Evolutionary conservation across 371 early-diverging fungal genomes (phyloP).

Genomic region (Homolaphlyctis polyrhiza): DNA sequence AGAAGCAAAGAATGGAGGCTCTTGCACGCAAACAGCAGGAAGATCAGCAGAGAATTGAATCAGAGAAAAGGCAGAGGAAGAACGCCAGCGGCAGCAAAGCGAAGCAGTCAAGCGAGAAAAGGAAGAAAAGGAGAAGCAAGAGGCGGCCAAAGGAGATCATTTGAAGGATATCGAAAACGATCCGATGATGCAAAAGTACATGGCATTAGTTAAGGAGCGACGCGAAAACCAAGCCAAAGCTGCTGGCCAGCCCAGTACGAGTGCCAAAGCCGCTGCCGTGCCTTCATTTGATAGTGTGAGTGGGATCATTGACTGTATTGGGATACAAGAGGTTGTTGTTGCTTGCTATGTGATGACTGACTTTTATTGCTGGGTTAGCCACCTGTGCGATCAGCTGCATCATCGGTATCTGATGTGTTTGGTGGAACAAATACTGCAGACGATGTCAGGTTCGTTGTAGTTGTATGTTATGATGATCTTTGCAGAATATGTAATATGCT

Average conservation of each 20-base stretch:
- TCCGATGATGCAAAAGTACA: constrained; percentile 37
- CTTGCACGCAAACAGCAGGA: too few relatives aligned
- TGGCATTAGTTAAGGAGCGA: constrained; percentile 33
- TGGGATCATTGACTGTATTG: not conserved
- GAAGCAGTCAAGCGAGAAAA: not conserved
- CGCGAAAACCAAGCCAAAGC: constrained; percentile 17
- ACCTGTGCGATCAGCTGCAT: not conserved
- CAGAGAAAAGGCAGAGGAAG: constrained; percentile 5
- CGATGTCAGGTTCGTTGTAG: constrained; percentile 20
- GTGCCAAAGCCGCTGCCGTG: too few relatives aligned
- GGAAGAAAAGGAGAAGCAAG: constrained; percentile 2
- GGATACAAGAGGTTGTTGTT: not conserved
- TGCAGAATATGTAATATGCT: not conserved
- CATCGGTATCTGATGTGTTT: constrained; percentile 10
- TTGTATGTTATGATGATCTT: not conserved
- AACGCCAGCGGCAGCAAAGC: not conserved
- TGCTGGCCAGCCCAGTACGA: too few relatives aligned
- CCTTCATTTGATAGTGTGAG: not conserved
- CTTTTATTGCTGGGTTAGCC: not conserved
- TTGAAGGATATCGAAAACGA: constrained; percentile 27
- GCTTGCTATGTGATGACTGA: not conserved
- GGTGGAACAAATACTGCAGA: constrained; percentile 23
- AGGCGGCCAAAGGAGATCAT: constrained; percentile 11
- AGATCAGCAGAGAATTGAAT: constrained; percentile 9
- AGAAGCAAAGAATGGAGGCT: too few relatives aligned